These are phyloP conservation scores for Dittrichia graveolens DNA, from an alignment of 129 eudicot species.

Conservation along the genomic window DNA sequence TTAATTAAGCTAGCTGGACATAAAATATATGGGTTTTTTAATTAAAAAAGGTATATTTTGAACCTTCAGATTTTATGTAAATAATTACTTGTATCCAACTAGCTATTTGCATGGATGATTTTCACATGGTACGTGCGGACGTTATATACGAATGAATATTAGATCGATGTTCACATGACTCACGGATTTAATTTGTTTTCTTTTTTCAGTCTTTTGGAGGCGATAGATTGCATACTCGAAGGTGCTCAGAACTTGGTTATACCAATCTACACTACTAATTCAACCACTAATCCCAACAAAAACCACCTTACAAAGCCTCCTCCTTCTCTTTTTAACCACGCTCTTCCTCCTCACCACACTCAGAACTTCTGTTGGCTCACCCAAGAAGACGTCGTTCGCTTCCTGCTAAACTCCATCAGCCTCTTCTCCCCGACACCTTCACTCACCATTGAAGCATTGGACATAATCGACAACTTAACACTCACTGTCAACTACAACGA, in stretches of 20 bases:
- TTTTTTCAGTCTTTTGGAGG: slow-evolving; percentile 64
- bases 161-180: no score
- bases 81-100: no score
- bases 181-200: background rate
- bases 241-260: slow-evolving; percentile 88
- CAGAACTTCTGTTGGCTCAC: slow-evolving; percentile 70
- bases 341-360: slow-evolving; percentile 32
- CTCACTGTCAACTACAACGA: slow-evolving; percentile 56
- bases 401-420: slow-evolving; percentile 69
- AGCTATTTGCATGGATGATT: no score
- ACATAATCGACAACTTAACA: slow-evolving; percentile 54
- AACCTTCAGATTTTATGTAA: no score
- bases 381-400: slow-evolving; percentile 84
- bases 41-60: no score
- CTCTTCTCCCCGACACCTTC: slow-evolving; percentile 74
- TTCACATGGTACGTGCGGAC: no score
- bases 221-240: slow-evolving; percentile 77
- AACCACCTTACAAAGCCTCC: slow-evolving; percentile 45
- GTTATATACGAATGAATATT: no score
- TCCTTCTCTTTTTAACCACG: slow-evolving; percentile 19
- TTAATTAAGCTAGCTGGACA: no score
- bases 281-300: slow-evolving; percentile 35
- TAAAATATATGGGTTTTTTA: no score
- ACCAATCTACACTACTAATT: slow-evolving; percentile 53
- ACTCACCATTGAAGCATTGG: slow-evolving; percentile 53